phyloP scores from a whole-genome alignment of 2,329 filamentous ascomycete species.

The Phialophora expanda region DNA sequence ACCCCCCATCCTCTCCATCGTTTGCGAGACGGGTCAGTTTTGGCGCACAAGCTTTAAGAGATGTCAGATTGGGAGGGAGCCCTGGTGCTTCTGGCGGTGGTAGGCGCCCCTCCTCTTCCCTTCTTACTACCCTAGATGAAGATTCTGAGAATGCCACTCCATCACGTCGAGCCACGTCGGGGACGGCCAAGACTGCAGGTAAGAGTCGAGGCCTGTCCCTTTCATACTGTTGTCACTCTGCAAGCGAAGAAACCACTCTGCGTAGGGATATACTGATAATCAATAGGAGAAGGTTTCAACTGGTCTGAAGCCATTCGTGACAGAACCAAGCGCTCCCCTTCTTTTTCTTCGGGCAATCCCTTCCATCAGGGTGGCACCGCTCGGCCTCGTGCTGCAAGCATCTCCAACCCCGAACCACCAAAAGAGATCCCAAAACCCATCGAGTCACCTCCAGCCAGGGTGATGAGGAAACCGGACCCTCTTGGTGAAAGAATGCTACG shows the following conservation, averaged over 20 bases:
- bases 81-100: constrained; percentile 68
- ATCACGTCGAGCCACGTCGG: constrained; percentile 33
- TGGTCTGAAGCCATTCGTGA: constrained; percentile 95
- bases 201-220: constrained; percentile 63
- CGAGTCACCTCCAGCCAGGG: constrained; percentile 41
- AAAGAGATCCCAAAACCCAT: constrained; percentile 49
- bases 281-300: constrained; percentile 88
- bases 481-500: constrained; percentile 97
- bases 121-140: constrained; percentile 47
- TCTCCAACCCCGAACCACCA: constrained; percentile 56
- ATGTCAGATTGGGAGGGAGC: constrained; percentile 67
- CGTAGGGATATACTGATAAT: constrained; percentile 13
- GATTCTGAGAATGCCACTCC: constrained; percentile 36
- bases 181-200: constrained; percentile 47
- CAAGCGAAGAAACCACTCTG: not conserved
- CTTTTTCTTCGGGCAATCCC: constrained; percentile 48
- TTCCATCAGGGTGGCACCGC: constrained; percentile 24
- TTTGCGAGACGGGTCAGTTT: constrained; percentile 83
- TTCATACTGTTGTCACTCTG: constrained; percentile 13
- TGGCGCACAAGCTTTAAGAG: constrained; percentile 77
- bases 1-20: constrained; percentile 74
- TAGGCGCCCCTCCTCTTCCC: constrained; percentile 59
- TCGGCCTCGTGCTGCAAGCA: constrained; percentile 52
- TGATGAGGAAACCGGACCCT: constrained; percentile 77
- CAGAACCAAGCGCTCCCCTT: constrained; percentile 78